Conservation (phyloP, 1,284 basidiomycete species). For the Apiotrichum sp. region DNA sequence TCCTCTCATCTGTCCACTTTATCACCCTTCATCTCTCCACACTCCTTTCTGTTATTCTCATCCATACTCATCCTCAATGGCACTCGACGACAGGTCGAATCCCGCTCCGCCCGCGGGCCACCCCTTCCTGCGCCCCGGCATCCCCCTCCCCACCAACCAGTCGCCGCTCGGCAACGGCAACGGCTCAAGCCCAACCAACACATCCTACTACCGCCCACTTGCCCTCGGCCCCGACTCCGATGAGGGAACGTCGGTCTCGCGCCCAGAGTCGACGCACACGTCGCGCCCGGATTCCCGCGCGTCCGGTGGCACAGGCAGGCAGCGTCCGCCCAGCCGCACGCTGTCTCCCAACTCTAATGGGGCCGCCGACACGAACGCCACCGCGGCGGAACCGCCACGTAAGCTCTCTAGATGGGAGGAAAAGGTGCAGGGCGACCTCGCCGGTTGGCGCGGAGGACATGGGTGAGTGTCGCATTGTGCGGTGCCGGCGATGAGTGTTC, state of each 20-base stretch:
- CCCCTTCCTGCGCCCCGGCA: slow-evolving; percentile 16
- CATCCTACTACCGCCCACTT: not conserved
- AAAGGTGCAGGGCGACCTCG: slow-evolving; percentile 34
- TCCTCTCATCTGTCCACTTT: too few relatives aligned
- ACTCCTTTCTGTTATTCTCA: too few relatives aligned
- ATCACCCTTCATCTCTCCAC: too few relatives aligned
- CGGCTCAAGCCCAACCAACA: not conserved
- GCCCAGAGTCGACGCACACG: not conserved
- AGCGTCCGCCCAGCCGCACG: not conserved
- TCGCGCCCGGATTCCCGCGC: not conserved
- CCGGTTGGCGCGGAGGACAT: slow-evolving; percentile 40
- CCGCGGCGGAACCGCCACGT: not conserved
- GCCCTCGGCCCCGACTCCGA: not conserved
- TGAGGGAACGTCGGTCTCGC: too few relatives aligned
- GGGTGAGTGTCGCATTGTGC: slow-evolving; percentile 24
- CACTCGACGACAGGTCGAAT: not conserved
- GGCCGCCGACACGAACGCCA: not conserved
- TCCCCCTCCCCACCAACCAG: not conserved
- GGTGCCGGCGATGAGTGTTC: too few relatives aligned
- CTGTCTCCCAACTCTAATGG: not conserved
- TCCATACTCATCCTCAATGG: too few relatives aligned
- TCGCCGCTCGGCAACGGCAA: not conserved
- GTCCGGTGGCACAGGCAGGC: not conserved
- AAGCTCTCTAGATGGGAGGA: slow-evolving; percentile 23
- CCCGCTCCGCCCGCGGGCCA: slow-evolving; percentile 14